These are phyloP conservation scores for Aspergillus pseudoglaucus DNA, from an alignment of 2,329 filamentous ascomycete genomes.

Conservation along the genomic window DNA sequence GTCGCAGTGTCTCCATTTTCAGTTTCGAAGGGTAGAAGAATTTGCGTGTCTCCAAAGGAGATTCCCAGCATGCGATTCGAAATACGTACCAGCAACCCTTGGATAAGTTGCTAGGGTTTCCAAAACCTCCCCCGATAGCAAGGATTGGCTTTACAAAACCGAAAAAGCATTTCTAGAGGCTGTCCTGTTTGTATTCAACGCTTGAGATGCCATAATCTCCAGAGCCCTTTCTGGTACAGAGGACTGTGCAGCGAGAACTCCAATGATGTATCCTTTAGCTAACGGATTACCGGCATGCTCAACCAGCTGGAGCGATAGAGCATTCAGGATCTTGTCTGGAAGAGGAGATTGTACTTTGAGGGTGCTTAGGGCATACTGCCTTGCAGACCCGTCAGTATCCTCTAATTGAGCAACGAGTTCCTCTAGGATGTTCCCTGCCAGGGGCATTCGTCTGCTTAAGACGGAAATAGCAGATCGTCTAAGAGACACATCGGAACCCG, in stretches of 20 bases:
- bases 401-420: neutral
- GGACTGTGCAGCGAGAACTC: neutral
- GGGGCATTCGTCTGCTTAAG: neutral
- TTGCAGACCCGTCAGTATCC: neutral
- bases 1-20: too few relatives aligned
- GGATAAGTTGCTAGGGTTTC: neutral
- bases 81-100: neutral
- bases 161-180: neutral
- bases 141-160: neutral
- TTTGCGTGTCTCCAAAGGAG: neutral
- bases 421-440: neutral
- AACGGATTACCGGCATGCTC: neutral
- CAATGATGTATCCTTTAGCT: neutral
- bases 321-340: neutral
- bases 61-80: neutral
- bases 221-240: neutral
- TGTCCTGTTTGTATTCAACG: neutral
- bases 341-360: constrained; percentile 24
- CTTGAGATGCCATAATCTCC: neutral
- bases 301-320: neutral
- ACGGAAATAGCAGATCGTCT: neutral
- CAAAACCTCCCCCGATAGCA: neutral
- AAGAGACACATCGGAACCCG: neutral
- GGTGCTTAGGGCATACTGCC: neutral
- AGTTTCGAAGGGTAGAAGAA: too few relatives aligned